Base-by-base conservation (phyloP, 805 yeast species). In the Wickerhamiella hasegawae region DNA sequence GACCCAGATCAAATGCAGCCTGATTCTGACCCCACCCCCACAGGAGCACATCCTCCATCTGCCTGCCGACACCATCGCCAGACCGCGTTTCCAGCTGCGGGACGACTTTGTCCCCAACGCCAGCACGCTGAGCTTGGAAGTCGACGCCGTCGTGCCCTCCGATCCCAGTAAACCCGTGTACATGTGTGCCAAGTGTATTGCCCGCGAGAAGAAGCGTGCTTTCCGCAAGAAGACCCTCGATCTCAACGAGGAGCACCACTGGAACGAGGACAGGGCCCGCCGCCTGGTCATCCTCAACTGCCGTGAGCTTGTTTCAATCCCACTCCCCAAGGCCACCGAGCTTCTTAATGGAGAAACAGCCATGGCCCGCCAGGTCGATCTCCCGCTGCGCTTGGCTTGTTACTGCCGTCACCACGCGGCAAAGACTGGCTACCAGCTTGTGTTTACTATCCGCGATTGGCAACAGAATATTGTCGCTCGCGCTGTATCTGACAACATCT, bases 351-450 rank as follows among this genome's bases (percentile, higher is more conserved):
- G 48, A 11, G 40, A 39, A 26, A 49, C 45, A 8, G 43, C 49
- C 23, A 51, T 48, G 22, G 52, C 54, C 12, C 61, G 60, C 31
- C 49, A 47, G 24, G 48, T 71, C 15, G 72, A 67, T 33, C 52
- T 73, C 4, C 69, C 71, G 16, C 61, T 94, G 18, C 71, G 98
- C 56, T 72, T 90, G 28, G 87, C 87, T 8, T 87, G 98, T 57
- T 87, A 90, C 54, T 90, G 97, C 59, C 72, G 97, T 44, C 98
- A 90, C 57, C 98, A 90, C 57, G 73, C 74, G 44, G 94, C 85
- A 42, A 62, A 75, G n/a, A 68, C 68, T 28, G 98, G 98, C 1
- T 87, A 85, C 61, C 73, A 71, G 49, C 60, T 80, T 27, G 57
- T 81, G 31, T 71, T 81, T 42, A 41, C 43, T 4, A 51, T 87